phyloP scores from a whole-genome alignment of 192 early-diverging fungal species.

The Dissophora globulifera region DNA sequence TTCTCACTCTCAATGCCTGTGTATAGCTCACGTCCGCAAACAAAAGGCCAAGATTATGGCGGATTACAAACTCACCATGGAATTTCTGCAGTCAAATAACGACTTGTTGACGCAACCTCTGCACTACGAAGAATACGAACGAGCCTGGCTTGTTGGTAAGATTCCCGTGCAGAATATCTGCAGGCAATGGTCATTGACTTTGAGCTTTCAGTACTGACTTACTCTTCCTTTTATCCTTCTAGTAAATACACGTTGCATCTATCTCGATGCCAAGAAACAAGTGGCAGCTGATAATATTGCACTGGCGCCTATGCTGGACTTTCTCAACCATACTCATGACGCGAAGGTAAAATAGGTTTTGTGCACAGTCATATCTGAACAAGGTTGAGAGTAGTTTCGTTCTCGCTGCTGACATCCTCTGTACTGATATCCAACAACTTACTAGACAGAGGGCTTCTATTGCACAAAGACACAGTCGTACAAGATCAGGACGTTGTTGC shows the following conservation, averaged over 20 bases:
- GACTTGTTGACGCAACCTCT: conserved; percentile 27
- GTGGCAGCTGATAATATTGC: conserved; percentile 66
- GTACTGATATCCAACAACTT: background rate
- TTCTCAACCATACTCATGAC: conserved; percentile 75
- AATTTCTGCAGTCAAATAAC: conserved; percentile 25
- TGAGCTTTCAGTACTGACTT: no score
- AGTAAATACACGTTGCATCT: conserved; percentile 71
- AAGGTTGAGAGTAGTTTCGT: no score
- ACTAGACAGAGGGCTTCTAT: conserved; percentile 60
- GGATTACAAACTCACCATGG: conserved; percentile 50
- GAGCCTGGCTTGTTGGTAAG: conserved; percentile 74
- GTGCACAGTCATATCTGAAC: background rate
- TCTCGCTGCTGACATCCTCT: background rate
- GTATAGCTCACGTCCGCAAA: conserved; percentile 53
- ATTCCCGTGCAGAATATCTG: background rate
- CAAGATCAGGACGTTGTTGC: conserved; percentile 68
- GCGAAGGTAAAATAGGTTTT: conserved; percentile 57
- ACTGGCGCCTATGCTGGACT: conserved; percentile 79
- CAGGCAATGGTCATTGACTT: no score
- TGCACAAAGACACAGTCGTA: conserved; percentile 66
- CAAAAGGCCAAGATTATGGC: conserved; percentile 59
- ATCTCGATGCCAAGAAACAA: conserved; percentile 56
- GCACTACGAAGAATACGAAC: conserved; percentile 57
- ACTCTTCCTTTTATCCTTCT: no score
- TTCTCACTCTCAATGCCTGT: background rate